phyloP scores from a whole-genome alignment of 2,329 filamentous ascomycete genomes.

The Fusarium albosuccineum region DNA sequence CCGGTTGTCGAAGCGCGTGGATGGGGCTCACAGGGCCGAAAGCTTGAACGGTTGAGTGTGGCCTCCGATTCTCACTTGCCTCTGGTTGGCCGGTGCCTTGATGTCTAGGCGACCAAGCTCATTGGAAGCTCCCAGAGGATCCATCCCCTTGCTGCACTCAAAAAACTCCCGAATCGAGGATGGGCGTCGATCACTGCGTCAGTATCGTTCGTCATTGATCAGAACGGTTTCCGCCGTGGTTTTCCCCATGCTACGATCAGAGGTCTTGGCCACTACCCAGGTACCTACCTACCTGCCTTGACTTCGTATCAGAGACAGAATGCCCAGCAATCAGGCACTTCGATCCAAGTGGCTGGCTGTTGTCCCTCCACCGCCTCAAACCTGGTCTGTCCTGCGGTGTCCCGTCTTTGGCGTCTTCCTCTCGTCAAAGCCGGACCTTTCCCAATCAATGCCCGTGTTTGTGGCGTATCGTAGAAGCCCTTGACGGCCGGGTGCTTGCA shows the following conservation, averaged over 20 bases:
- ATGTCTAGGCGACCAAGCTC: slow-evolving; percentile 34
- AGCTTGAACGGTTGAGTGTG: slow-evolving; percentile 38
- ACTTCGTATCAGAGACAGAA: slow-evolving; percentile 39
- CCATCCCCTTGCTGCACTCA: slow-evolving; percentile 13
- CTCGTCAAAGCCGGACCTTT: slow-evolving; percentile 48
- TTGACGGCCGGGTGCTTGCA: slow-evolving; percentile 64
- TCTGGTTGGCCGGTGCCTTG: slow-evolving; percentile 40
- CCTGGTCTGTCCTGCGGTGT: slow-evolving; percentile 44
- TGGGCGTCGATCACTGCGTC: slow-evolving; percentile 29
- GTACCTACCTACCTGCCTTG: slow-evolving; percentile 16
- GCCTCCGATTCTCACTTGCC: slow-evolving; percentile 22
- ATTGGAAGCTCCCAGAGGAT: slow-evolving; percentile 4
- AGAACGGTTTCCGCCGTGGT: slow-evolving; percentile 22
- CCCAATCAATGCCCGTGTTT: slow-evolving; percentile 59
- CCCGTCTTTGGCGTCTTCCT: slow-evolving; percentile 44
- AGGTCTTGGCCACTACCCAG: slow-evolving; percentile 2
- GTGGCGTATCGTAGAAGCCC: slow-evolving; percentile 61
- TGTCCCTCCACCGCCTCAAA: slow-evolving; percentile 34
- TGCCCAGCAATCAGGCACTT: slow-evolving; percentile 36
- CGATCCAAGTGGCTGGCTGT: slow-evolving; percentile 36
- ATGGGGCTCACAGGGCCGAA: slow-evolving; percentile 38
- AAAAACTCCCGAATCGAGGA: slow-evolving; percentile 27
- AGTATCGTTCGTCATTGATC: slow-evolving; percentile 15
- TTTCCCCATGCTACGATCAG: slow-evolving; percentile 11
- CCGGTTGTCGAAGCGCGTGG: slow-evolving; percentile 34